phyloP scores from a whole-genome alignment of 1,139 yeast genomes.

The Yamadazyma aaseri region DNA sequence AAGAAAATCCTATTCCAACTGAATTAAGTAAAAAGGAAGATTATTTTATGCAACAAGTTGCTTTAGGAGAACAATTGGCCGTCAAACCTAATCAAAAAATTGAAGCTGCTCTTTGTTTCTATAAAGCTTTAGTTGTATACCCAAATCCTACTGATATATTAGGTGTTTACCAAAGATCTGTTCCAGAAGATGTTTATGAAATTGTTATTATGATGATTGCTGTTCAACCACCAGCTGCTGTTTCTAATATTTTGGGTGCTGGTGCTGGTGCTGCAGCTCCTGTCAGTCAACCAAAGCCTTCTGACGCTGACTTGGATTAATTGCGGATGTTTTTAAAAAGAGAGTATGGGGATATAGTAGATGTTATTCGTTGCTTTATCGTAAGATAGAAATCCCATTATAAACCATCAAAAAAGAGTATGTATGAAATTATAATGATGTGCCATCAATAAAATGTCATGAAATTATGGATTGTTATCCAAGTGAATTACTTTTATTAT shows the following conservation, averaged over 20 bases:
- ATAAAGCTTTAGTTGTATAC: constrained; percentile 91
- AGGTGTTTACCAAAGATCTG: constrained; percentile 83
- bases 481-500: too few relatives aligned
- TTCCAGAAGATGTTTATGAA: constrained; percentile 80
- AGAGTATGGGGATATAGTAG: too few relatives aligned
- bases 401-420: too few relatives aligned
- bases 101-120: constrained; percentile 85
- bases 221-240: constrained; percentile 80
- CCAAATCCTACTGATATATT: constrained; percentile 93
- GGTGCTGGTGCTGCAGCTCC: constrained; percentile 17
- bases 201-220: constrained; percentile 86
- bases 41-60: constrained; percentile 80
- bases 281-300: constrained; percentile 19
- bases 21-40: constrained; percentile 68
- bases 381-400: too few relatives aligned
- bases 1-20: constrained; percentile 72
- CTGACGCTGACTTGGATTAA: constrained; percentile 43
- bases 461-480: too few relatives aligned
- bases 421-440: too few relatives aligned
- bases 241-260: constrained; percentile 64
- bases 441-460: too few relatives aligned
- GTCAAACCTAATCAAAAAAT: constrained; percentile 57
- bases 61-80: constrained; percentile 75
- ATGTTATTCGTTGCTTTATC: too few relatives aligned
- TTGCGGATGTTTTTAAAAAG: too few relatives aligned